Evolutionary conservation across 2,329 filamentous ascomycete genomes (phyloP).

Genomic region (Microcyclosporella mali): DNA sequence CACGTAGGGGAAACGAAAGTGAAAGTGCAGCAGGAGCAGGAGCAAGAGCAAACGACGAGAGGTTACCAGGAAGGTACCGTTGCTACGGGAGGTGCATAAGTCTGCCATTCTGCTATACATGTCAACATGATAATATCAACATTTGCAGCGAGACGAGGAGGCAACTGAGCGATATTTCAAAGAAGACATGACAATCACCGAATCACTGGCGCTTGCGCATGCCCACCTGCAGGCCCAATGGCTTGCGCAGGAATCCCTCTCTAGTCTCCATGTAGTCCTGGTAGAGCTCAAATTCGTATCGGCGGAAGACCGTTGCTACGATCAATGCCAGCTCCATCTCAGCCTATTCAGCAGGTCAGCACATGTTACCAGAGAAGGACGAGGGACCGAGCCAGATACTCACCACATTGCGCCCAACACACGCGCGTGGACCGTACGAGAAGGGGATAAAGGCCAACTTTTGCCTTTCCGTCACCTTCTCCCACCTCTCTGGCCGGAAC

Average conservation of each 20-base stretch:
- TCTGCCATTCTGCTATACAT: too few relatives aligned
- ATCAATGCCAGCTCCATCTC: slow-evolving; percentile 39
- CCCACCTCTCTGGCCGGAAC: slow-evolving; percentile 38
- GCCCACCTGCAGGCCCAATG: slow-evolving; percentile 26
- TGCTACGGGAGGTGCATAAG: too few relatives aligned
- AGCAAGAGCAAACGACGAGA: too few relatives aligned
- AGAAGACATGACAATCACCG: neutral
- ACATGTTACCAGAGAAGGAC: neutral
- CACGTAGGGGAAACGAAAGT: too few relatives aligned
- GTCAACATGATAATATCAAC: neutral
- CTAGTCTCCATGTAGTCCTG: slow-evolving; percentile 30
- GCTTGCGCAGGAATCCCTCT: slow-evolving; percentile 33
- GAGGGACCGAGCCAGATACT: slow-evolving; percentile 2
- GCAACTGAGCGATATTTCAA: neutral
- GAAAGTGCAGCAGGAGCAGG: too few relatives aligned
- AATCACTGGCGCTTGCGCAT: slow-evolving; percentile 17
- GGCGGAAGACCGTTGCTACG: slow-evolving; percentile 32
- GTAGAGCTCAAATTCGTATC: slow-evolving; percentile 33
- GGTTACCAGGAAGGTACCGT: too few relatives aligned
- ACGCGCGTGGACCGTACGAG: slow-evolving; percentile 39
- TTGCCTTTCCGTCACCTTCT: slow-evolving; percentile 34
- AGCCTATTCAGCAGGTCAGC: slow-evolving; percentile 21
- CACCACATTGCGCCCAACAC: slow-evolving; percentile 38
- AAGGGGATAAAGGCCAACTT: slow-evolving; percentile 38
- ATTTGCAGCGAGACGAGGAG: neutral